phyloP scores from a whole-genome alignment of 1,139 yeast species.

The Lodderomyces elongisporus region DNA sequence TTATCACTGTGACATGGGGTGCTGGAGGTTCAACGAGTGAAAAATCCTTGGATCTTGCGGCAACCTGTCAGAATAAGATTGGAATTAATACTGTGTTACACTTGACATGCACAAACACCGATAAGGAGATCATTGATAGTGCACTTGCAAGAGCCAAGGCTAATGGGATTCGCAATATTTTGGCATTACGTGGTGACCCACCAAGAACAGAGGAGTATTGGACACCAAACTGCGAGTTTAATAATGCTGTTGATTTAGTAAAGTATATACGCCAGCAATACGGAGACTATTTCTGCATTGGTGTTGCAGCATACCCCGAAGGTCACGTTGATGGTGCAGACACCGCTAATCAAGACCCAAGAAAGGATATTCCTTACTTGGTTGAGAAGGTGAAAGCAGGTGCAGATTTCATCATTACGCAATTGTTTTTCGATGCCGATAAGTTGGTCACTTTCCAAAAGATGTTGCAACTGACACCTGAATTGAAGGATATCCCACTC shows the following conservation, averaged over 20 bases:
- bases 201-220: slow-evolving; percentile 78
- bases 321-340: slow-evolving; percentile 90
- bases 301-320: slow-evolving; percentile 94
- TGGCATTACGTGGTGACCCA: slow-evolving; percentile 94
- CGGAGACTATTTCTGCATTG: slow-evolving; percentile 77
- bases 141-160: slow-evolving; percentile 71
- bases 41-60: slow-evolving; percentile 79
- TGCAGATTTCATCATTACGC: slow-evolving; percentile 43
- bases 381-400: slow-evolving; percentile 45
- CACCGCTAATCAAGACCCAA: slow-evolving; percentile 53
- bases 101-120: slow-evolving; percentile 93
- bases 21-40: slow-evolving; percentile 95
- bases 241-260: slow-evolving; percentile 79
- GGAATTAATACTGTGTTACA: slow-evolving; percentile 89
- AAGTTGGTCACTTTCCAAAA: slow-evolving; percentile 38
- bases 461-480: slow-evolving; percentile 29
- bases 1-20: slow-evolving; percentile 96
- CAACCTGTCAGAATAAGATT: slow-evolving; percentile 67
- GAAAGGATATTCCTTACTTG: slow-evolving; percentile 68
- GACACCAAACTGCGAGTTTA: slow-evolving; percentile 55
- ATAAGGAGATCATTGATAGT: slow-evolving; percentile 65
- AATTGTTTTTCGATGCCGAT: slow-evolving; percentile 39
- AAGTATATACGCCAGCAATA: slow-evolving; percentile 62
- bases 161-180: slow-evolving; percentile 75
- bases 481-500: slow-evolving; percentile 46